Conservation (phyloP, 495 filamentous ascomycete genomes). For the Symbiotaphrina buchneri region DNA sequence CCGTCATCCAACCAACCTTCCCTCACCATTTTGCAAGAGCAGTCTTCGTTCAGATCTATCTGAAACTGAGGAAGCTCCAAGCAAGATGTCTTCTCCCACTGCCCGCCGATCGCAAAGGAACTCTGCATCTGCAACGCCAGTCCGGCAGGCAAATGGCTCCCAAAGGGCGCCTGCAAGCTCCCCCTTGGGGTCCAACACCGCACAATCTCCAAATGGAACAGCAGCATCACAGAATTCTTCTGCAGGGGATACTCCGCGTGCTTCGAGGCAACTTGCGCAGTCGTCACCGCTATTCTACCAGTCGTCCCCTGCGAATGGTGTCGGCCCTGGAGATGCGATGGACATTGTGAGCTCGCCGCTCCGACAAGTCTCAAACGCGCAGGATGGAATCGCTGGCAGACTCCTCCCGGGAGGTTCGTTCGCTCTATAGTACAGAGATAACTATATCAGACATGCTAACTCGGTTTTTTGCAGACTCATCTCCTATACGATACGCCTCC, state of each 20-base stretch:
- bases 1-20: neutral
- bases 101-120: slow-evolving; percentile 26
- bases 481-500: slow-evolving; percentile 69
- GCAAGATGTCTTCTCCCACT: slow-evolving; percentile 34
- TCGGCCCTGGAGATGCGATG: slow-evolving; percentile 25
- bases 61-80: neutral
- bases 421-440: no score
- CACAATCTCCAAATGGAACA: slow-evolving; percentile 20
- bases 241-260: slow-evolving; percentile 16
- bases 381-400: slow-evolving; percentile 31
- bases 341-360: slow-evolving; percentile 47
- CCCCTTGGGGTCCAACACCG: slow-evolving; percentile 18
- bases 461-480: slow-evolving; percentile 45
- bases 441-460: no score
- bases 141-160: slow-evolving; percentile 25
- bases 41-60: neutral
- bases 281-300: slow-evolving; percentile 73
- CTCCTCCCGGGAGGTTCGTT: no score
- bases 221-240: slow-evolving; percentile 20
- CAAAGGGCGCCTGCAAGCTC: slow-evolving; percentile 27
- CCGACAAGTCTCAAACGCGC: slow-evolving; percentile 29
- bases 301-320: slow-evolving; percentile 46
- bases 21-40: no score
- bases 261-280: slow-evolving; percentile 15
- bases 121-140: slow-evolving; percentile 31